A percentile compares a stretch with the other conserved stretches of the same genome.
Evolutionary conservation across 768 basidiomycete genomes (phyloP).

Genomic region (Mycena capillaripes): DNA sequence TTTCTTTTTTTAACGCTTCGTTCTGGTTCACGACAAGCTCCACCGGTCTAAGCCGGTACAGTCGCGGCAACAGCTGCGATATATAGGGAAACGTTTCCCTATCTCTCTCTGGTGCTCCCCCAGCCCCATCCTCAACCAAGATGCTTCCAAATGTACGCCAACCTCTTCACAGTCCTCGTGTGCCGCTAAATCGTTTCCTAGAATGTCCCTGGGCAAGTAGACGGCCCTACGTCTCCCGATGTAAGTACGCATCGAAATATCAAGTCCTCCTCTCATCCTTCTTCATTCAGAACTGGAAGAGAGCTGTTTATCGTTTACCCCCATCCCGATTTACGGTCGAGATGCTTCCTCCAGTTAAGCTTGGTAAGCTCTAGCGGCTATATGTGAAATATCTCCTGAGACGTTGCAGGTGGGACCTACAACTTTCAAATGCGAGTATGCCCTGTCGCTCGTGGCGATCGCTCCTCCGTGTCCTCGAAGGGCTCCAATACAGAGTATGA

Average conservation of each 20-base stretch:
- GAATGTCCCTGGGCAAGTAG: constrained; percentile 39
- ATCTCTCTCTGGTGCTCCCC: background rate
- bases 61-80: background rate
- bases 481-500: constrained; percentile 69
- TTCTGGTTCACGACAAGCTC: background rate
- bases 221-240: constrained; percentile 43
- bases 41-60: constrained; percentile 11
- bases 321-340: constrained; percentile 73
- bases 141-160: constrained; percentile 25
- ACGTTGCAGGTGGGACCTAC: constrained; percentile 62
- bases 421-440: constrained; percentile 75
- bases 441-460: constrained; percentile 55
- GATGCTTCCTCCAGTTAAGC: constrained; percentile 70
- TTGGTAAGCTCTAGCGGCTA: constrained; percentile 54
- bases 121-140: background rate
- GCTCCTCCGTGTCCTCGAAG: constrained; percentile 55
- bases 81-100: background rate
- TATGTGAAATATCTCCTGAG: background rate
- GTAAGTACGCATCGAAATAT: constrained; percentile 27
- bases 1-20: background rate
- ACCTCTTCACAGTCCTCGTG: background rate
- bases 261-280: background rate
- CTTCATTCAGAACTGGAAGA: constrained; percentile 64
- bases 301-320: constrained; percentile 71
- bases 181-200: constrained; percentile 19